Evolutionary conservation across 805 yeast species (phyloP), one percentile per base, ranked within the genome.

Genomic region (Teunomyces pallodes): DNA sequence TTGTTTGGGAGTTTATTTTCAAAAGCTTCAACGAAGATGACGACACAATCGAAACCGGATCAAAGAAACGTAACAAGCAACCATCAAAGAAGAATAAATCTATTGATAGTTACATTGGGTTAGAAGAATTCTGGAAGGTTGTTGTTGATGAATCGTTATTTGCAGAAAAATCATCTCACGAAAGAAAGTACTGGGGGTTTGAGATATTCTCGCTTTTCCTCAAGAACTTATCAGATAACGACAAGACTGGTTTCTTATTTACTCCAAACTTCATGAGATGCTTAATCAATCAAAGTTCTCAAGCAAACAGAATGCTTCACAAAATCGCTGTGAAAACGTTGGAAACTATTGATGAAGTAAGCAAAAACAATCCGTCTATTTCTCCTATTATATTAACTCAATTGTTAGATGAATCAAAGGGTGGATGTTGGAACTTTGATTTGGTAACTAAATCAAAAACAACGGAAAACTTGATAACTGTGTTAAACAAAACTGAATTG

Each of bases 101-200:
- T 54, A 52, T 43, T 43, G 45, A 26, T 24, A n/a, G 46, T 43
- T 63, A 71, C 7, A 55, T 72, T 4, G 42, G 61, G 0, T 55
- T 73, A 42, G 59, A 62, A 40, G 94, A 87, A 46, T 90, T 92
- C 63, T 90, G 96, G 96, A 80, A 82, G 55, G 71, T 76, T 3
- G 83, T 82, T 5, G 79, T 92, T 12, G 97, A 92, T 61, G 94
- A 90, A 57, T 78, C 86, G 3, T 80, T 87, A 50, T 91, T 92
- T 56, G 74, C 87, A 4, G 82, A 81, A 32, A 81, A 84, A 54
- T 76, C 96, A 0, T 90, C 97, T 1, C 80, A 84, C 29, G 97
- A 91, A 64, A 75, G 96, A 48, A 92, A 91, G 63, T 87, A 77
- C 64, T 80, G 89, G 79, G 98, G 97, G 0, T 82, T 91, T 57